Evolutionary conservation across 2,329 filamentous ascomycete genomes (phyloP).

Genomic region (Fusarium buharicum): DNA sequence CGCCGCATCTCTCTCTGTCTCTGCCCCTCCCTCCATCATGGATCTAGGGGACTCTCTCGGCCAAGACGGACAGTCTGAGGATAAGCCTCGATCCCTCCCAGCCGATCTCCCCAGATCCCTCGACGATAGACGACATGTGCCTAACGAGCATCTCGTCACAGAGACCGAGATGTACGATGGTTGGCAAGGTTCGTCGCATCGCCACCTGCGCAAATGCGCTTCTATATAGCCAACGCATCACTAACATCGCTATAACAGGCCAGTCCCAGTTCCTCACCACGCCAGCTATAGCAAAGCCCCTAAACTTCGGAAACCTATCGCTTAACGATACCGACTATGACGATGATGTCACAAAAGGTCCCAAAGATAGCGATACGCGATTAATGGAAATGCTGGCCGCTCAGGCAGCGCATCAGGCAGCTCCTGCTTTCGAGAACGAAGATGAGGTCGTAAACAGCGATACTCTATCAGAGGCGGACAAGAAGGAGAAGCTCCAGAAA

Average conservation of each 20-base stretch:
- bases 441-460: slow-evolving; percentile 80
- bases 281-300: slow-evolving; percentile 83
- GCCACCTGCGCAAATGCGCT: slow-evolving; percentile 28
- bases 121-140: slow-evolving; percentile 81
- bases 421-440: slow-evolving; percentile 78
- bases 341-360: slow-evolving; percentile 64
- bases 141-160: slow-evolving; percentile 69
- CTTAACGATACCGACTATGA: slow-evolving; percentile 84
- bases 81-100: slow-evolving; percentile 69
- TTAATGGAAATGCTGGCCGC: slow-evolving; percentile 96
- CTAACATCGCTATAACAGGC: slow-evolving; percentile 63
- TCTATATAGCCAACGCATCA: slow-evolving; percentile 34
- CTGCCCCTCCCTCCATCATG: slow-evolving; percentile 62
- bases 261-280: slow-evolving; percentile 95
- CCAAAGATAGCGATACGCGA: slow-evolving; percentile 81
- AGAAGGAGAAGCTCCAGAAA: slow-evolving; percentile 84
- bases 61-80: slow-evolving; percentile 51
- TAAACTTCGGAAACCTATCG: slow-evolving; percentile 83
- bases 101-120: slow-evolving; percentile 89
- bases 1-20: slow-evolving; percentile 15
- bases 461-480: slow-evolving; percentile 78
- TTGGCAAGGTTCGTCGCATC: slow-evolving; percentile 79
- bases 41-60: slow-evolving; percentile 64
- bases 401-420: slow-evolving; percentile 84
- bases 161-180: slow-evolving; percentile 99